Evolutionary conservation across 495 filamentous ascomycete genomes (phyloP).

Genomic region (Evernia prunastri): DNA sequence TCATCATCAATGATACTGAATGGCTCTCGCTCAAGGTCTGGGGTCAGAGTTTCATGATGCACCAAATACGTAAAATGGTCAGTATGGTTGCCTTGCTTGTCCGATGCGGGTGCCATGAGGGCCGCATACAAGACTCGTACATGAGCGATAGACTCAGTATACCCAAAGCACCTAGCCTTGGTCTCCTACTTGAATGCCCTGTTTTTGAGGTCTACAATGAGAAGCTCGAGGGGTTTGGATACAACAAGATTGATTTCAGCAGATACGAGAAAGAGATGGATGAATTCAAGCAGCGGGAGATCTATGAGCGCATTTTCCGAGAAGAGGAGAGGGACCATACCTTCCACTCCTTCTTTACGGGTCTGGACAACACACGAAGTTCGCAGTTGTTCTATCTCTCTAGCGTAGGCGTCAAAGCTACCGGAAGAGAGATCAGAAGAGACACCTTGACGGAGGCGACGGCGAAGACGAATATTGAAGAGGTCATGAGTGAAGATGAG

Average conservation of each 20-base stretch:
- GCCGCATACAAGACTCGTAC: slow-evolving; percentile 63
- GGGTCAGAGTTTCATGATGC: slow-evolving; percentile 99
- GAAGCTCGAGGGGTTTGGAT: slow-evolving; percentile 47
- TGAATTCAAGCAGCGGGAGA: slow-evolving; percentile 87
- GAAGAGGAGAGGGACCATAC: slow-evolving; percentile 73
- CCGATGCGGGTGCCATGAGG: slow-evolving; percentile 64
- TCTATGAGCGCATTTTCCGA: slow-evolving; percentile 85
- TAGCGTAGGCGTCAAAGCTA: slow-evolving; percentile 21
- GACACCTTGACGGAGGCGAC: background rate
- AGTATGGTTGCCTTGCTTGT: slow-evolving; percentile 81
- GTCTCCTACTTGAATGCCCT: slow-evolving; percentile 80
- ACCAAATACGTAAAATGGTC: slow-evolving; percentile 99
- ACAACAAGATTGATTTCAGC: slow-evolving; percentile 68
- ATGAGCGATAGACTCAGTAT: slow-evolving; percentile 64
- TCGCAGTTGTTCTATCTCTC: slow-evolving; percentile 22
- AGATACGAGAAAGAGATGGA: slow-evolving; percentile 69
- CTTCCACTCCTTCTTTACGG: slow-evolving; percentile 25
- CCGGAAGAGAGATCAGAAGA: slow-evolving; percentile 11
- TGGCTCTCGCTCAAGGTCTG: slow-evolving; percentile 95
- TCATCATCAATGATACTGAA: slow-evolving; percentile 82
- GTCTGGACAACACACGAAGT: slow-evolving; percentile 21
- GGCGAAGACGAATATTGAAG: slow-evolving; percentile 1
- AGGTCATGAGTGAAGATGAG: slow-evolving; percentile 20
- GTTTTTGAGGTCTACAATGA: slow-evolving; percentile 83
- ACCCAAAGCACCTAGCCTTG: slow-evolving; percentile 86